These are phyloP conservation scores for Drosera spatulata DNA, from an alignment of 179 eudicot species.

Conservation along the genomic window DNA sequence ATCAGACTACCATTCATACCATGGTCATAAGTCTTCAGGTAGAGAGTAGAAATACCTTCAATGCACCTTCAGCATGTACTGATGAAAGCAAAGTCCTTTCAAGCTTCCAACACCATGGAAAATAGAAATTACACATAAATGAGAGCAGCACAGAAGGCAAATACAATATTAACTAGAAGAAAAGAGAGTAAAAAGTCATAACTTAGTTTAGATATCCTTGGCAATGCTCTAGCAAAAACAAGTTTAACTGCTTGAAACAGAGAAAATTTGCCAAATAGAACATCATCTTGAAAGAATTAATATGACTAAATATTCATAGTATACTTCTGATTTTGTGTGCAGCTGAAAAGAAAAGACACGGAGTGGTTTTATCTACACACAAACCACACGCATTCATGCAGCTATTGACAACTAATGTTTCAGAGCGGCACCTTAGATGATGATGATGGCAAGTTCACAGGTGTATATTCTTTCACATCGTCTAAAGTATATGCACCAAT, in stretches of 20 bases:
- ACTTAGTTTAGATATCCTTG: no score
- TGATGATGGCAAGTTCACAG: conserved; percentile 46
- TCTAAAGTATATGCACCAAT: conserved; percentile 82
- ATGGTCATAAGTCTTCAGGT: conserved; percentile 1
- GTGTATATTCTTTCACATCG: conserved; percentile 60
- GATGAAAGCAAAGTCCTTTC: conserved; percentile 70
- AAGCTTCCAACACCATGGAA: conserved; percentile 33
- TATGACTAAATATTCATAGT: no score
- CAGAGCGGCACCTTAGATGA: conserved; percentile 54
- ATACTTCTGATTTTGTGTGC: no score
- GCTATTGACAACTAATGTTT: neutral
- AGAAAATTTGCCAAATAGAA: no score
- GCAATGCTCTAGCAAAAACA: no score
- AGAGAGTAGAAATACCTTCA: conserved; percentile 42
- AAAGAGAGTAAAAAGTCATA: conserved; percentile 1
- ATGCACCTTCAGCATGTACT: conserved; percentile 92
- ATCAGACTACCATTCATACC: conserved; percentile 6
- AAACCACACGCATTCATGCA: no score
- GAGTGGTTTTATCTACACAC: neutral
- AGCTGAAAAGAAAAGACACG: neutral
- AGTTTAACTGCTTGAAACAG: no score
- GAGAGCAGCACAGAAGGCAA: neutral
- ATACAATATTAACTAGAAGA: neutral
- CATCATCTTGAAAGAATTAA: no score
- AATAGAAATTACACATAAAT: neutral